These are phyloP conservation scores for Fusarium annulatum DNA, from an alignment of 2,329 filamentous ascomycete genomes.

Conservation along the genomic window DNA sequence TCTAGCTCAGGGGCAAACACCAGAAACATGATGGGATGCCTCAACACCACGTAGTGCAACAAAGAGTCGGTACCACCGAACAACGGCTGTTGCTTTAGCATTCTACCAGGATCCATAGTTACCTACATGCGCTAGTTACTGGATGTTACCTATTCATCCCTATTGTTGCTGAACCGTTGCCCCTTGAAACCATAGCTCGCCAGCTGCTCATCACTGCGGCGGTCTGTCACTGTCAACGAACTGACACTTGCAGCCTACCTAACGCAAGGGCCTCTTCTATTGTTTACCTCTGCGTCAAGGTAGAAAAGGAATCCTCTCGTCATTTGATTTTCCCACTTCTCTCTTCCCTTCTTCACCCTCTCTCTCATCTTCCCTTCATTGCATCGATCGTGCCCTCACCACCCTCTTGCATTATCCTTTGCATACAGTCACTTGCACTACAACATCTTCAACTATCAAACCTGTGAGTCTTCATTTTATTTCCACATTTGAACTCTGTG, in stretches of 20 bases:
- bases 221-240: neutral
- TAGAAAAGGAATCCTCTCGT: slow-evolving; percentile 24
- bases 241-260: slow-evolving; percentile 6
- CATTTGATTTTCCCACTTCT: slow-evolving; percentile 3
- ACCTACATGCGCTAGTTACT: neutral
- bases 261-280: slow-evolving; percentile 1
- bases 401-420: slow-evolving; percentile 18
- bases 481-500: neutral
- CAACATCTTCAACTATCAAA: slow-evolving; percentile 19
- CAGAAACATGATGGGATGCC: slow-evolving; percentile 17
- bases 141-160: slow-evolving; percentile 4
- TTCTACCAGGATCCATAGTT: neutral
- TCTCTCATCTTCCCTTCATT: neutral
- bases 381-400: slow-evolving; percentile 20
- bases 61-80: slow-evolving; percentile 23
- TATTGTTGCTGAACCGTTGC: slow-evolving; percentile 24
- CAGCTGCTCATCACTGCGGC: slow-evolving; percentile 22
- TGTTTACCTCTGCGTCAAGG: slow-evolving; percentile 24
- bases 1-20: slow-evolving; percentile 28
- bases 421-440: neutral
- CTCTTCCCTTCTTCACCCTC: slow-evolving; percentile 11
- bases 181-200: slow-evolving; percentile 26
- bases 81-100: slow-evolving; percentile 22
- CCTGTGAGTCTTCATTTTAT: slow-evolving; percentile 12
- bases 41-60: slow-evolving; percentile 34